phyloP scores from a whole-genome alignment of 2,329 filamentous ascomycete species.

The Bipolaris victoriae region DNA sequence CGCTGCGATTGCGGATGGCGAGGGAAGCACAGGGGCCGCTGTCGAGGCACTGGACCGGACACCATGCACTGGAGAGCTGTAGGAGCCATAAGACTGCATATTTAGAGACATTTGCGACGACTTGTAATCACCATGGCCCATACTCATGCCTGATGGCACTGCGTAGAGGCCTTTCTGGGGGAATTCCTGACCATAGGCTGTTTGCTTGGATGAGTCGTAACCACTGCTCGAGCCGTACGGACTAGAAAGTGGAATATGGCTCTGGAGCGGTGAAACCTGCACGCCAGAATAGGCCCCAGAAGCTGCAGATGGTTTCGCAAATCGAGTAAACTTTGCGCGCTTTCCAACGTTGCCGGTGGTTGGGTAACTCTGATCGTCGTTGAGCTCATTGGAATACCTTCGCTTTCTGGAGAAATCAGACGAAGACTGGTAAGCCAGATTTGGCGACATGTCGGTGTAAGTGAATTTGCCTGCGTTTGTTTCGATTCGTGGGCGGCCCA shows the following conservation, averaged over 20 bases:
- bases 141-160: constrained; percentile 37
- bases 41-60: constrained; percentile 53
- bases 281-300: constrained; percentile 42
- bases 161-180: constrained; percentile 47
- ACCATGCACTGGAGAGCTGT: constrained; percentile 54
- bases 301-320: constrained; percentile 42
- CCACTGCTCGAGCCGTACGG: constrained; percentile 46
- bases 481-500: constrained; percentile 57
- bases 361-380: constrained; percentile 35
- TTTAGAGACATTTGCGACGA: constrained; percentile 45
- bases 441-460: constrained; percentile 59
- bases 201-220: constrained; percentile 48
- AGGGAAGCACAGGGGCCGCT: constrained; percentile 49
- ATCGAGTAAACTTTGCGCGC: constrained; percentile 47
- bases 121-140: constrained; percentile 40
- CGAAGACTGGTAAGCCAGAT: constrained; percentile 40
- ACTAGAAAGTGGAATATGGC: constrained; percentile 45
- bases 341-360: constrained; percentile 40
- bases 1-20: constrained; percentile 55
- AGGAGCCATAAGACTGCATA: constrained; percentile 49
- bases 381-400: constrained; percentile 41
- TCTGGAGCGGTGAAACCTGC: constrained; percentile 48
- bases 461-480: constrained; percentile 67
- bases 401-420: constrained; percentile 40
- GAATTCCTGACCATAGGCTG: constrained; percentile 38